A percentile compares a stretch with the other conserved stretches of the same genome.
phyloP scores from a whole-genome alignment of 2,329 filamentous ascomycete species.

The Huntiella decipiens region DNA sequence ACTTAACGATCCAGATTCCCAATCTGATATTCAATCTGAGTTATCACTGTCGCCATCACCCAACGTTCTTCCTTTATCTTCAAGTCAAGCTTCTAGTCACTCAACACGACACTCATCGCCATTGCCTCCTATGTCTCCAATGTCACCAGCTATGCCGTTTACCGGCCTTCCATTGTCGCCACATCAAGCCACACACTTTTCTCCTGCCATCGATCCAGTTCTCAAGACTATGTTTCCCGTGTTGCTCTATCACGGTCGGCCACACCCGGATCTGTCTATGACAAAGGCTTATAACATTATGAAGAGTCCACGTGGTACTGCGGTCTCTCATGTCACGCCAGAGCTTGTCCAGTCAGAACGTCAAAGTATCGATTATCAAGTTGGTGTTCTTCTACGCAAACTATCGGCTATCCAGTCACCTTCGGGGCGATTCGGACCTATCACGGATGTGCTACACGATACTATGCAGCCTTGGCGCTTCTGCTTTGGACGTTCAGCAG shows the following conservation, averaged over 20 bases:
- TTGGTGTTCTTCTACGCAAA: slow-evolving; percentile 25
- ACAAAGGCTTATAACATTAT: slow-evolving; percentile 26
- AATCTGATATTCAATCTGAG: too few relatives aligned
- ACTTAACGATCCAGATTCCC: too few relatives aligned
- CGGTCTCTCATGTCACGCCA: slow-evolving; percentile 20
- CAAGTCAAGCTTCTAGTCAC: background rate
- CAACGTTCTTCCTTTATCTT: background rate
- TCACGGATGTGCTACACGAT: slow-evolving; percentile 13
- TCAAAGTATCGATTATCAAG: slow-evolving; percentile 25
- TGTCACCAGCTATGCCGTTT: background rate
- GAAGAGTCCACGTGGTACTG: slow-evolving; percentile 19
- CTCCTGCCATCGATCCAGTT: slow-evolving; percentile 4
- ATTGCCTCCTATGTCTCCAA: background rate
- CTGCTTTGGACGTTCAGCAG: slow-evolving; percentile 4
- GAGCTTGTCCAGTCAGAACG: slow-evolving; percentile 21
- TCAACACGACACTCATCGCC: background rate
- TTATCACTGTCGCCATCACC: background rate
- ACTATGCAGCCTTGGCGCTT: slow-evolving; percentile 2
- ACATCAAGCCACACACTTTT: background rate
- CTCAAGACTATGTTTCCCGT: slow-evolving; percentile 10
- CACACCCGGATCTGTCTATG: slow-evolving; percentile 2
- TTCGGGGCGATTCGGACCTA: slow-evolving; percentile 28
- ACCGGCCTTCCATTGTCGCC: background rate
- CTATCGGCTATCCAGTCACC: slow-evolving; percentile 27
- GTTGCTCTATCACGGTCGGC: slow-evolving; percentile 7